Evolutionary conservation across 2,329 filamentous ascomycete genomes (phyloP).

Genomic region (Neonectria sp.): DNA sequence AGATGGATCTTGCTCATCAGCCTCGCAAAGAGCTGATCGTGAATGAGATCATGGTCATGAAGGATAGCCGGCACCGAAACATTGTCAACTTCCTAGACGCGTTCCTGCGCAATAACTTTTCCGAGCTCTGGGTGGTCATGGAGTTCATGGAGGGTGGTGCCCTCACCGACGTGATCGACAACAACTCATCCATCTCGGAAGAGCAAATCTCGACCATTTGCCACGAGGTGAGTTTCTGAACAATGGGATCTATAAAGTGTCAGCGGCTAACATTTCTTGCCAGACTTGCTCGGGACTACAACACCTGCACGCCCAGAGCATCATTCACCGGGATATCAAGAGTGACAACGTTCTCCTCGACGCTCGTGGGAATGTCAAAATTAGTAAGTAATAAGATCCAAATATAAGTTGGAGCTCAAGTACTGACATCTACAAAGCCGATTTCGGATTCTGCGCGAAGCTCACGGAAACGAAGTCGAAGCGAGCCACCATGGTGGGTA

Average conservation of each 20-base stretch:
- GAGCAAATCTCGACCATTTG: constrained; percentile 99
- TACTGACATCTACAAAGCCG: constrained; percentile 70
- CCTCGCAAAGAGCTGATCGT: constrained; percentile 98
- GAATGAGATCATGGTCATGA: constrained; percentile 99
- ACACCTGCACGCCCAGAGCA: constrained; percentile 95
- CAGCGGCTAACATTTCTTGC: constrained; percentile 35
- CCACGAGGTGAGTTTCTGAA: constrained; percentile 78
- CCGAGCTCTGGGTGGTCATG: constrained; percentile 99
- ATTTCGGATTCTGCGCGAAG: constrained; percentile 99
- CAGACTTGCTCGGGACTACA: constrained; percentile 96
- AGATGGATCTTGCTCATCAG: constrained; percentile 99
- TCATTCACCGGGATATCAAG: constrained; percentile 99
- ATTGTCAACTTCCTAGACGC: constrained; percentile 99
- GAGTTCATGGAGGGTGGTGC: constrained; percentile 99
- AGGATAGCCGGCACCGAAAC: constrained; percentile 97
- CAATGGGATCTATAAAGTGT: constrained; percentile 21
- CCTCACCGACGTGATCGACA: constrained; percentile 98
- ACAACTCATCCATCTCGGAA: constrained; percentile 93
- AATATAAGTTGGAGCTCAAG: not conserved
- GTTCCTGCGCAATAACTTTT: constrained; percentile 93
- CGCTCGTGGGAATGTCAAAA: constrained; percentile 96
- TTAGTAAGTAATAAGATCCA: constrained; percentile 75
- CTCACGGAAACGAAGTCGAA: constrained; percentile 97
- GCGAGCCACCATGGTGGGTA: constrained; percentile 98
- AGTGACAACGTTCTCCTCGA: constrained; percentile 98